Evolutionary conservation across 1,139 yeast species (phyloP).

Genomic region (Pichia sp.): DNA sequence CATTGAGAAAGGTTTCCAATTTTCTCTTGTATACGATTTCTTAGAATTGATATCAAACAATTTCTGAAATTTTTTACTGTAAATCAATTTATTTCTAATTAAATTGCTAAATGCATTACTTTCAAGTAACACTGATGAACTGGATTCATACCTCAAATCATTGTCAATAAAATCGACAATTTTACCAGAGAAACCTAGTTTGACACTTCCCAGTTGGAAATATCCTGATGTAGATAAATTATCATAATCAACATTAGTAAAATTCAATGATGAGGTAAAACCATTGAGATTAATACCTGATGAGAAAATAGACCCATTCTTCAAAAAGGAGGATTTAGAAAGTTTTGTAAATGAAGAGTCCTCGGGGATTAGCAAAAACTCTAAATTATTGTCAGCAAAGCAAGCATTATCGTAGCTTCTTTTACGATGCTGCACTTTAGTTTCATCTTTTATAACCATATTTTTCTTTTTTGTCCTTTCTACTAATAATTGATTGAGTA

Average conservation of each 20-base stretch:
- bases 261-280: constrained; percentile 14
- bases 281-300: constrained; percentile 12
- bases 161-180: constrained; percentile 23
- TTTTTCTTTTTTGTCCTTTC: constrained; percentile 12
- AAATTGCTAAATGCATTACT: constrained; percentile 26
- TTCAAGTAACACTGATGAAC: constrained; percentile 21
- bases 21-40: constrained; percentile 11
- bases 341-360: background rate
- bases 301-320: constrained; percentile 21
- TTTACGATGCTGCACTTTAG: constrained; percentile 3
- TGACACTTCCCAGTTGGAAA: constrained; percentile 17
- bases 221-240: constrained; percentile 15
- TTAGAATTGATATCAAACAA: constrained; percentile 10
- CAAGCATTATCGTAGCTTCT: constrained; percentile 15
- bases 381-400: constrained; percentile 1
- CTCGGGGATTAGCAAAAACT: background rate
- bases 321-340: constrained; percentile 19
- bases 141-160: constrained; percentile 21
- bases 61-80: constrained; percentile 5
- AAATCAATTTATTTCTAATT: constrained; percentile 19
- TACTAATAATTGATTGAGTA: constrained; percentile 22
- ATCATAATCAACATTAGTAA: constrained; percentile 17
- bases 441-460: background rate
- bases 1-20: constrained; percentile 25
- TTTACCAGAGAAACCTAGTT: constrained; percentile 22